Percentiles rank a stretch among this genome's conserved stretches.
Evolutionary conservation across 2,329 filamentous ascomycete species (phyloP).

Genomic region (Chalara sp.): DNA sequence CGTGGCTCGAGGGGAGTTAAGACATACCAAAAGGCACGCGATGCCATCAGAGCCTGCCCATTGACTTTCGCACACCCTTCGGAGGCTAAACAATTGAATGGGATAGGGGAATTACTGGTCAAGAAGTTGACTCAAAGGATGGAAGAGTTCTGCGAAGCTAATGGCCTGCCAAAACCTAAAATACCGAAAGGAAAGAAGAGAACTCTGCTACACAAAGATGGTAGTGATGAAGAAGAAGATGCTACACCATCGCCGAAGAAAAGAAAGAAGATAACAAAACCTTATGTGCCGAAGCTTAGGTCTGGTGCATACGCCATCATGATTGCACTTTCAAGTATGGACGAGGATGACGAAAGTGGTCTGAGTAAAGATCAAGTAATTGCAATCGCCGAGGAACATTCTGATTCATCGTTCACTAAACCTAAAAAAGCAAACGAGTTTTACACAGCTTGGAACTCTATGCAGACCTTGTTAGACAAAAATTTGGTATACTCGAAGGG

Average conservation of each 20-base stretch:
- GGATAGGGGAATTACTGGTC: slow-evolving; percentile 67
- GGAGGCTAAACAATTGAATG: slow-evolving; percentile 65
- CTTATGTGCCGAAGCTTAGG: slow-evolving; percentile 66
- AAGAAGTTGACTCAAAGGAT: slow-evolving; percentile 58
- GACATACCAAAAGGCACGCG: slow-evolving; percentile 70
- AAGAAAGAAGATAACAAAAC: slow-evolving; percentile 47
- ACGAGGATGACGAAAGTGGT: slow-evolving; percentile 46
- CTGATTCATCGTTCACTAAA: slow-evolving; percentile 65
- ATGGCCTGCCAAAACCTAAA: slow-evolving; percentile 62
- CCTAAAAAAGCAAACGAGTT: slow-evolving; percentile 61
- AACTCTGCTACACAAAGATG: neutral
- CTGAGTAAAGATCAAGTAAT: slow-evolving; percentile 65
- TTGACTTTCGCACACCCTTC: slow-evolving; percentile 58
- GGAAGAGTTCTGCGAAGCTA: slow-evolving; percentile 54
- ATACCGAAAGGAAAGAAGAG: slow-evolving; percentile 34
- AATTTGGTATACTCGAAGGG: slow-evolving; percentile 68
- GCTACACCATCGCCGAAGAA: slow-evolving; percentile 42
- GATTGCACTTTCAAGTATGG: slow-evolving; percentile 54
- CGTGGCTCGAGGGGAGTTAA: slow-evolving; percentile 63
- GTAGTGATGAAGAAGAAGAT: slow-evolving; percentile 3
- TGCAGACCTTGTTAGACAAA: slow-evolving; percentile 68
- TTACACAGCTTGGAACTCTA: slow-evolving; percentile 78
- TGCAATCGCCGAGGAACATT: slow-evolving; percentile 62
- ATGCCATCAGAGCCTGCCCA: slow-evolving; percentile 70
- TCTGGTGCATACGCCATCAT: slow-evolving; percentile 71